Conservation (phyloP, 352 stramenopile genomes). For the Albugo laibachii region DNA sequence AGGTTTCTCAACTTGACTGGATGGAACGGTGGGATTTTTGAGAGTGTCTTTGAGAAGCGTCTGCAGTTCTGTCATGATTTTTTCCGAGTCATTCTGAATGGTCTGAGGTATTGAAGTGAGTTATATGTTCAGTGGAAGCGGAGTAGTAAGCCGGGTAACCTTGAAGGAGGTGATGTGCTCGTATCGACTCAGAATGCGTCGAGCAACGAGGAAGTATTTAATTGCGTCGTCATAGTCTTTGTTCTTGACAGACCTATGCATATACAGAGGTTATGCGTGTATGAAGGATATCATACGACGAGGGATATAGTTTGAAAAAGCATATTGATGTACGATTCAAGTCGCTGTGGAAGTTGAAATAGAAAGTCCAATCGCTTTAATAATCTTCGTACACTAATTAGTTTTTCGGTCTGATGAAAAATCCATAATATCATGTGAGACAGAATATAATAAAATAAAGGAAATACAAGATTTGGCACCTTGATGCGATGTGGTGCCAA, state of each 20-base stretch:
- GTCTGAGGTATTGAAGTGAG: conserved; percentile 13
- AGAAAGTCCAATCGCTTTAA: conserved; percentile 95
- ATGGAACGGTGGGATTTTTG: conserved; percentile 19
- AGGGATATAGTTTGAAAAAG: not conserved
- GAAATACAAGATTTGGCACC: conserved; percentile 3
- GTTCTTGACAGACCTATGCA: conserved; percentile 48
- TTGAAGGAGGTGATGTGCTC: conserved; percentile 81
- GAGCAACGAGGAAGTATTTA: conserved; percentile 73
- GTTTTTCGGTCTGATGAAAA: conserved; percentile 81
- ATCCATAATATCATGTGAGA: conserved; percentile 16
- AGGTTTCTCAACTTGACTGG: conserved; percentile 18
- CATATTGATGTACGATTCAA: conserved; percentile 23
- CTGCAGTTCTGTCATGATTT: conserved; percentile 66
- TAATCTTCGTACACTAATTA: conserved; percentile 89
- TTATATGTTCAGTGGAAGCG: not conserved
- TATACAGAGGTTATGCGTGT: not conserved
- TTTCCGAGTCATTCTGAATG: conserved; percentile 73
- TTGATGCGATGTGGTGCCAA: conserved; percentile 68
- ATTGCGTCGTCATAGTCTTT: conserved; percentile 76
- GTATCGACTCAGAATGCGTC: conserved; percentile 70
- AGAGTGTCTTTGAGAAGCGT: conserved; percentile 34
- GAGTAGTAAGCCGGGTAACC: conserved; percentile 6
- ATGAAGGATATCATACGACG: not conserved
- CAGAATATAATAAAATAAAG: conserved; percentile 6
- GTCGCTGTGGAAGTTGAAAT: conserved; percentile 86